A percentile compares a stretch with the other conserved stretches of the same genome.
Evolutionary conservation across 2,329 filamentous ascomycete genomes (phyloP).

Genomic region (Acarospora socialis): DNA sequence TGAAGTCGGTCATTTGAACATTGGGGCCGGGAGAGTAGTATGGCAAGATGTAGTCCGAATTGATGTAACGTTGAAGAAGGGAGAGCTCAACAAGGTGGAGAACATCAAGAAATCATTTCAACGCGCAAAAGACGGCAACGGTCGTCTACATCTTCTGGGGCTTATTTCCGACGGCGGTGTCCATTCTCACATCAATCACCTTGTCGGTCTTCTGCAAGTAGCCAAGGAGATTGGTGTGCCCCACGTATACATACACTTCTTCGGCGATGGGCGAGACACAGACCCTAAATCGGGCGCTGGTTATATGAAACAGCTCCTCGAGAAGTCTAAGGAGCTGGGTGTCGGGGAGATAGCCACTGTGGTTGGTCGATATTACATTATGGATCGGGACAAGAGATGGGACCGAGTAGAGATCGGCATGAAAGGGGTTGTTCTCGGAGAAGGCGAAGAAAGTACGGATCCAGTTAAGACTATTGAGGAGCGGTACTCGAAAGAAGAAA

Average conservation of each 20-base stretch:
- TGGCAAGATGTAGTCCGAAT: conserved; percentile 98
- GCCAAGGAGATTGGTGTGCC: conserved; percentile 80
- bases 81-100: conserved; percentile 58
- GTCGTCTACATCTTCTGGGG: conserved; percentile 80
- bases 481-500: conserved; percentile 76
- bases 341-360: conserved; percentile 80
- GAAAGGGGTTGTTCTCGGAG: conserved; percentile 70
- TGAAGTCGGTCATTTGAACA: conserved; percentile 97
- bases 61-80: conserved; percentile 80
- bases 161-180: conserved; percentile 93
- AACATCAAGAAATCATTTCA: conserved; percentile 68
- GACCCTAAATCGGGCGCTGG: conserved; percentile 85
- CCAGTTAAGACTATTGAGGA: conserved; percentile 76
- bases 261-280: conserved; percentile 93
- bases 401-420: conserved; percentile 82
- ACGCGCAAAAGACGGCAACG: conserved; percentile 72
- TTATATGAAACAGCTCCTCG: conserved; percentile 77
- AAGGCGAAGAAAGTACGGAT: conserved; percentile 75
- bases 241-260: conserved; percentile 97
- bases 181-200: conserved; percentile 88
- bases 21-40: conserved; percentile 90
- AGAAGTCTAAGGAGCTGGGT: conserved; percentile 69
- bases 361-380: conserved; percentile 92
- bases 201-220: conserved; percentile 73
- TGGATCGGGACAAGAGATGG: conserved; percentile 99